Evolutionary conservation across 1,284 basidiomycete species (phyloP).

Genomic region (Rhodotorula sp.): DNA sequence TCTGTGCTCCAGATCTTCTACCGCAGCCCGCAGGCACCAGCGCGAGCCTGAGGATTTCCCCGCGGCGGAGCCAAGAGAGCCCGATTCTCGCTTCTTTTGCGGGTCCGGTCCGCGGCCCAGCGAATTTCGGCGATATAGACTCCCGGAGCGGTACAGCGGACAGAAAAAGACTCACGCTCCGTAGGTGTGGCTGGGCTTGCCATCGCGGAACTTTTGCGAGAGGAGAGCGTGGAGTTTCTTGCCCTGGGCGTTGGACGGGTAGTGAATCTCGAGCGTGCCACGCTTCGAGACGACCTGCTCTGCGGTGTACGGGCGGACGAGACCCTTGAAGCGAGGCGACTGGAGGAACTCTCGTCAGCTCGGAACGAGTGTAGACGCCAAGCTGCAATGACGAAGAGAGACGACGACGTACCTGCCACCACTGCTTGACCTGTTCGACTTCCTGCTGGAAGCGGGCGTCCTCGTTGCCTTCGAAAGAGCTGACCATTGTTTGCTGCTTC

Average conservation of each 20-base stretch:
- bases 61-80: no score
- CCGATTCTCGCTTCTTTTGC: no score
- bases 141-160: background rate
- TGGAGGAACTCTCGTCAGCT: background rate
- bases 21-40: no score
- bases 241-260: slow-evolving; percentile 78
- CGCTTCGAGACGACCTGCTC: slow-evolving; percentile 91
- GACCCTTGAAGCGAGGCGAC: slow-evolving; percentile 70
- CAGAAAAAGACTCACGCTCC: slow-evolving; percentile 73
- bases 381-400: background rate
- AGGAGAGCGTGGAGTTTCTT: slow-evolving; percentile 83
- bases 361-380: background rate
- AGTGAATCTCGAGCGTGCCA: slow-evolving; percentile 78
- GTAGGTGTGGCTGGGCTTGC: slow-evolving; percentile 87
- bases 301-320: slow-evolving; percentile 86
- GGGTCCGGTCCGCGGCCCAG: no score
- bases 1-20: no score
- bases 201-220: slow-evolving; percentile 63
- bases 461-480: slow-evolving; percentile 45
- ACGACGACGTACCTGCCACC: slow-evolving; percentile 74
- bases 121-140: no score
- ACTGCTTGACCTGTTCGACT: slow-evolving; percentile 78
- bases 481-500: slow-evolving; percentile 24
- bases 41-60: no score
- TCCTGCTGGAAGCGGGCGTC: slow-evolving; percentile 65